Percentiles rank a stretch among this genome's conserved stretches.
phyloP scores from a whole-genome alignment of 768 basidiomycete species.

The Mycena maculata region DNA sequence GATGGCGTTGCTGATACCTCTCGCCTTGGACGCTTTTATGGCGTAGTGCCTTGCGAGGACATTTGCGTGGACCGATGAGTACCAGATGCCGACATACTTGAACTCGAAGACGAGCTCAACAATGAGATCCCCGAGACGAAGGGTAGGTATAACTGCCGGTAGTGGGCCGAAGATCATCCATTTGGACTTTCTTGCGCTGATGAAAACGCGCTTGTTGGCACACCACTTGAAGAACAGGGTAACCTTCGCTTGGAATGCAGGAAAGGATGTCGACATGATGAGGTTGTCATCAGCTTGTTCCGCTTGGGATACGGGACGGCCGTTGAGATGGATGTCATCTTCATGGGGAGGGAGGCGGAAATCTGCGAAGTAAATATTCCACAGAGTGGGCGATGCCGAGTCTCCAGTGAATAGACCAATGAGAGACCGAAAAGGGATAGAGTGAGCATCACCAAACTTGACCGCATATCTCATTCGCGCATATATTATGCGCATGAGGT shows the following conservation, averaged over 20 bases:
- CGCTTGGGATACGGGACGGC: conserved; percentile 25
- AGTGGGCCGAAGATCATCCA: conserved; percentile 34
- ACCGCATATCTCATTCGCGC: not conserved
- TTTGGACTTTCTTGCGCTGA: conserved; percentile 37
- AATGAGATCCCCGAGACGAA: not conserved
- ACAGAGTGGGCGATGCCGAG: conserved; percentile 35
- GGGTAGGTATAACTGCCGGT: conserved; percentile 1
- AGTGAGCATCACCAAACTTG: not conserved
- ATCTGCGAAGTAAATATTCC: conserved; percentile 28
- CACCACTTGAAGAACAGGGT: conserved; percentile 33
- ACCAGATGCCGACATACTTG: conserved; percentile 33
- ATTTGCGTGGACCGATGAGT: conserved; percentile 10
- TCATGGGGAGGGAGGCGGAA: conserved; percentile 13
- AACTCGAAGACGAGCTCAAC: conserved; percentile 16
- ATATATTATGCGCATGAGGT: conserved; percentile 17
- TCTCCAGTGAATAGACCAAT: conserved; percentile 43
- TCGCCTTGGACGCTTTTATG: no score
- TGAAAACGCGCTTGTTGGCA: conserved; percentile 35
- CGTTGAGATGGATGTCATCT: conserved; percentile 33
- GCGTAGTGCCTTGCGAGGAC: conserved; percentile 15
- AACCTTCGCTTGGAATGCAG: conserved; percentile 32
- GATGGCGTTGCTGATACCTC: not conserved
- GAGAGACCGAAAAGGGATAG: not conserved
- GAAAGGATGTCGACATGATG: conserved; percentile 26
- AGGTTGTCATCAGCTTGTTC: conserved; percentile 34